These are phyloP conservation scores for Hypomontagnella monticulosa DNA, from an alignment of 495 filamentous ascomycete species.

Conservation along the genomic window DNA sequence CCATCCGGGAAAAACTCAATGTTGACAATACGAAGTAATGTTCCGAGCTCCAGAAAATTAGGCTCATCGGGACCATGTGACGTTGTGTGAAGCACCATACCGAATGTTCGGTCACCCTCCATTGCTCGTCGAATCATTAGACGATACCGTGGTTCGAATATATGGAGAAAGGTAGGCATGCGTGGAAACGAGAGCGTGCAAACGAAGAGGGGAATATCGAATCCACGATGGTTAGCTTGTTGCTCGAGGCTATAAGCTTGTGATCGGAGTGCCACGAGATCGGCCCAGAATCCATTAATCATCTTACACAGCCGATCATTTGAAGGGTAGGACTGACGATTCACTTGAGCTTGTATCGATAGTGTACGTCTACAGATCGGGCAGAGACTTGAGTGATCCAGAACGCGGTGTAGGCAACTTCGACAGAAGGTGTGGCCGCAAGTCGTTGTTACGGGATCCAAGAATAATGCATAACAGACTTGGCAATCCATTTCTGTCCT, in stretches of 20 bases:
- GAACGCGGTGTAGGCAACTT: conserved; percentile 74
- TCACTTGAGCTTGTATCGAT: conserved; percentile 65
- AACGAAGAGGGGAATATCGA: conserved; percentile 78
- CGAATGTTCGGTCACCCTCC: conserved; percentile 77
- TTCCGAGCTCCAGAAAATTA: conserved; percentile 77
- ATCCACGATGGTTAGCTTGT: conserved; percentile 58
- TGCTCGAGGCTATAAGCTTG: conserved; percentile 48
- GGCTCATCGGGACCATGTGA: conserved; percentile 42
- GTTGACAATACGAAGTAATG: conserved; percentile 76
- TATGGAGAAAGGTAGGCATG: conserved; percentile 85
- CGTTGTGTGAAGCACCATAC: conserved; percentile 71
- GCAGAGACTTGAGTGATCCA: conserved; percentile 80
- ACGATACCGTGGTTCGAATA: conserved; percentile 92
- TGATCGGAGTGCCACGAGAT: conserved; percentile 59
- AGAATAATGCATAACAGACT: conserved; percentile 81
- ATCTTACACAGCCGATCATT: conserved; percentile 71
- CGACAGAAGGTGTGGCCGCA: conserved; percentile 94
- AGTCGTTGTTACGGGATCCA: conserved; percentile 82
- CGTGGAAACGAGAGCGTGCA: conserved; percentile 82
- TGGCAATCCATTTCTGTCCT: conserved; percentile 84
- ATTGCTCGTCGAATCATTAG: conserved; percentile 86
- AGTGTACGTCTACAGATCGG: conserved; percentile 78
- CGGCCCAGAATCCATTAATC: conserved; percentile 71
- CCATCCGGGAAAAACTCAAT: conserved; percentile 80
- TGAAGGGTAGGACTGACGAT: conserved; percentile 58